A percentile compares a stretch with the other conserved stretches of the same genome.
phyloP scores from a whole-genome alignment of 306 rosid species.

The Geum urbanum region DNA sequence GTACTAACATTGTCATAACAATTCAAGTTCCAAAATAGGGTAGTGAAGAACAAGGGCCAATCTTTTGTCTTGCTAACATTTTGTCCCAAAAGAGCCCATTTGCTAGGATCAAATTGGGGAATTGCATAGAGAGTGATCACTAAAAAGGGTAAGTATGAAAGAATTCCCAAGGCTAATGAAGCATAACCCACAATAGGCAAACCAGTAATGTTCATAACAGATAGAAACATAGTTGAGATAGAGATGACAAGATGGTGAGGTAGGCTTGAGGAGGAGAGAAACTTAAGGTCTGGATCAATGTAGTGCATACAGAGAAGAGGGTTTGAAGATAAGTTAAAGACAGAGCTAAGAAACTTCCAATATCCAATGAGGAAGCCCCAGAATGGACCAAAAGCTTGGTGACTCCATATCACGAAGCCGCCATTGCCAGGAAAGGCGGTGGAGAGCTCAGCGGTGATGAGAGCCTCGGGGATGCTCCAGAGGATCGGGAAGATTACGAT shows the following conservation, averaged over 20 bases:
- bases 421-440: constrained; percentile 64
- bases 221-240: constrained; percentile 37
- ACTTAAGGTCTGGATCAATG: constrained; percentile 35
- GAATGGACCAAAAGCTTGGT: constrained; percentile 71
- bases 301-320: constrained; percentile 56
- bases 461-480: constrained; percentile 71
- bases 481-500: constrained; percentile 53
- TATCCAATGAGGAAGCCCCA: constrained; percentile 66
- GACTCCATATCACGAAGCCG: constrained; percentile 72
- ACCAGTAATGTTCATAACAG: constrained; percentile 54
- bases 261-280: constrained; percentile 26
- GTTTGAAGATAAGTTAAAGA: constrained; percentile 56
- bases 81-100: constrained; percentile 45
- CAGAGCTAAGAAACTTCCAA: constrained; percentile 54
- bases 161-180: constrained; percentile 40
- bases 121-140: constrained; percentile 40
- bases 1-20: constrained; percentile 75
- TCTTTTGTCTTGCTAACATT: constrained; percentile 36
- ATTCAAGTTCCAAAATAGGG: constrained; percentile 67
- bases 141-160: constrained; percentile 56
- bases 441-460: constrained; percentile 64
- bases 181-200: constrained; percentile 50
- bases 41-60: constrained; percentile 48
- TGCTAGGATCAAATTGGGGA: constrained; percentile 49
- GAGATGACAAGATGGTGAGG: constrained; percentile 31